Evolutionary conservation across 768 basidiomycete species (phyloP).

Genomic region (Lactarius sp.): DNA sequence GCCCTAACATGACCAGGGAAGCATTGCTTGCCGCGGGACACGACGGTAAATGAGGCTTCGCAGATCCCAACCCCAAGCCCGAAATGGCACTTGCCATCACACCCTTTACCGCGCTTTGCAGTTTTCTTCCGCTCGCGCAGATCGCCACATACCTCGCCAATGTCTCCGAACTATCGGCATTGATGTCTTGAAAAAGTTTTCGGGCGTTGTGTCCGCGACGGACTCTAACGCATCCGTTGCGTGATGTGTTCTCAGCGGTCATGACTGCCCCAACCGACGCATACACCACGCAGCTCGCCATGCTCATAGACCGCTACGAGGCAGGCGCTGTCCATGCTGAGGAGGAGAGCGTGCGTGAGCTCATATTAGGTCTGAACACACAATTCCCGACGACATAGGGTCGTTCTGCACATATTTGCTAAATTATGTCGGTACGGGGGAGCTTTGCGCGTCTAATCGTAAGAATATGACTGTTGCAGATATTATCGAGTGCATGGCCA

Average conservation of each 20-base stretch:
- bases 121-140: constrained; percentile 76
- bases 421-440: constrained; percentile 89
- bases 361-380: constrained; percentile 55
- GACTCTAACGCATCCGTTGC: constrained; percentile 48
- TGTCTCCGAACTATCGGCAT: constrained; percentile 70
- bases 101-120: constrained; percentile 85
- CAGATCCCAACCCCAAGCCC: constrained; percentile 96
- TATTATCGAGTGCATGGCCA: constrained; percentile 99
- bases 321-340: constrained; percentile 36
- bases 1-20: no score
- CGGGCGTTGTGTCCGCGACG: constrained; percentile 39
- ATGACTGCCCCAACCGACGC: constrained; percentile 65
- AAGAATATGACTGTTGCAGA: constrained; percentile 43
- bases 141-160: constrained; percentile 62
- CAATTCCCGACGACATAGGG: constrained; percentile 95
- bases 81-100: constrained; percentile 99
- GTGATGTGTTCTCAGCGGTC: constrained; percentile 70
- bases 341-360: constrained; percentile 48
- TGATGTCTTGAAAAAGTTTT: constrained; percentile 55
- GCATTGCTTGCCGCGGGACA: no score
- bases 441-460: constrained; percentile 38
- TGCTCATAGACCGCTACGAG: constrained; percentile 61
- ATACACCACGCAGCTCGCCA: constrained; percentile 51
- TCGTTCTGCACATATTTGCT: constrained; percentile 83
- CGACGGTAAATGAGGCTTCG: not conserved